phyloP scores from a whole-genome alignment of 2,329 filamentous ascomycete species.

The Colletotrichum cordylinicola region DNA sequence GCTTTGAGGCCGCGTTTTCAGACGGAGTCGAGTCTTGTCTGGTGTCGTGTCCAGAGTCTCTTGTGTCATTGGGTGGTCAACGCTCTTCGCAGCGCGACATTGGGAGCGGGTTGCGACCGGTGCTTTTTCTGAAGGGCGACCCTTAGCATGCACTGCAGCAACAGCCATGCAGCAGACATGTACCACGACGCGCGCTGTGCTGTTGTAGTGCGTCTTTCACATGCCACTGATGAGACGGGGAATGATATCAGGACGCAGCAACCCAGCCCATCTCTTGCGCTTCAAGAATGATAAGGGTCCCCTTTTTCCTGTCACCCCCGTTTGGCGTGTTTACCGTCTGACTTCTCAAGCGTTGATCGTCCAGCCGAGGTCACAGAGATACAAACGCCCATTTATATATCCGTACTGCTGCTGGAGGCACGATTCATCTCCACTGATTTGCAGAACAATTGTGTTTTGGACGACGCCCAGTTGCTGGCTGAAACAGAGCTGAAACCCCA shows the following conservation, averaged over 20 bases:
- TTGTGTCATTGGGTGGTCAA: not conserved
- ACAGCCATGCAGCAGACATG: not conserved
- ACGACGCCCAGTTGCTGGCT: not conserved
- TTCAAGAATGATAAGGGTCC: not conserved
- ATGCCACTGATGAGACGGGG: not conserved
- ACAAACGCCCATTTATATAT: not conserved
- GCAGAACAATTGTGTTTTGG: not conserved
- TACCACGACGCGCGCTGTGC: not conserved
- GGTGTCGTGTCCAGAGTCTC: not conserved
- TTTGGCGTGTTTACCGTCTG: not conserved
- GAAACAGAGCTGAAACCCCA: constrained; percentile 19
- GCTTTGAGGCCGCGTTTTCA: not conserved
- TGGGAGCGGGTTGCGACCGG: not conserved
- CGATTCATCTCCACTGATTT: not conserved
- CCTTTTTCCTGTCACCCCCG: not conserved
- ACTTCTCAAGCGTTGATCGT: accelerated
- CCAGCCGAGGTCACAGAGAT: not conserved
- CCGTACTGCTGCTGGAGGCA: not conserved
- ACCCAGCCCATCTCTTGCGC: not conserved
- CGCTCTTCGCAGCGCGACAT: not conserved
- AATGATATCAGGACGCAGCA: not conserved
- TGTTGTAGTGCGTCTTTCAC: not conserved
- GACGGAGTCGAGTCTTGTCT: not conserved
- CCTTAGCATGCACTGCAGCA: not conserved
- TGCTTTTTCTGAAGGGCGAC: not conserved